Conservation (phyloP, 352 stramenopile species). For the Pythium biforme region DNA sequence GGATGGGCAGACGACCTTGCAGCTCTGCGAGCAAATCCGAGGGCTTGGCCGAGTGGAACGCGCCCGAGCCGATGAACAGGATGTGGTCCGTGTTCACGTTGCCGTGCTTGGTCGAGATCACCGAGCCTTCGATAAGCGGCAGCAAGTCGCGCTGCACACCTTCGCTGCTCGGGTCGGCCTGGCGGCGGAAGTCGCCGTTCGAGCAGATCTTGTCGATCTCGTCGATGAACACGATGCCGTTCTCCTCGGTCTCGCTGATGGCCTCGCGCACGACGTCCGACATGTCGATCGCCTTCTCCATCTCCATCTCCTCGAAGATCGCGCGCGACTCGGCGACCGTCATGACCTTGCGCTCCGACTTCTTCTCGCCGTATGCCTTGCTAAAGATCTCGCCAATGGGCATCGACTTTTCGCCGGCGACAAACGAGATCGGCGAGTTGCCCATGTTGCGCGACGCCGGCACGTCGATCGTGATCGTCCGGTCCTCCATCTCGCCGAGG, state of each 20-base stretch:
- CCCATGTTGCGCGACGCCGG: constrained; percentile 48
- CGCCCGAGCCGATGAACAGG: constrained; percentile 97
- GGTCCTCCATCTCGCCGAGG: constrained; percentile 78
- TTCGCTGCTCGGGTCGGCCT: constrained; percentile 96
- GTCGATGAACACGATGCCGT: constrained; percentile 99
- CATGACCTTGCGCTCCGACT: constrained; percentile 92
- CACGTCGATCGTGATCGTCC: constrained; percentile 77
- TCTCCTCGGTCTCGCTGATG: constrained; percentile 95
- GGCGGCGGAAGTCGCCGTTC: constrained; percentile 90
- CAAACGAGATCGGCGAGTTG: constrained; percentile 66
- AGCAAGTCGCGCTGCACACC: constrained; percentile 98
- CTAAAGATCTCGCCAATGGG: constrained; percentile 68
- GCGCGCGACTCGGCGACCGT: constrained; percentile 92
- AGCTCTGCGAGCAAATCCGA: constrained; percentile 98
- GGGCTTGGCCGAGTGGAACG: constrained; percentile 98
- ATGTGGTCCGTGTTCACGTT: constrained; percentile 99
- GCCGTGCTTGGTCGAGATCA: constrained; percentile 98
- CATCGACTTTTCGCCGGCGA: constrained; percentile 70
- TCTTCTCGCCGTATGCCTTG: constrained; percentile 78
- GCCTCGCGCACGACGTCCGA: constrained; percentile 84
- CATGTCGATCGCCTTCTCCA: constrained; percentile 94
- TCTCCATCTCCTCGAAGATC: constrained; percentile 95
- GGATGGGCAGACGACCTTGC: constrained; percentile 98
- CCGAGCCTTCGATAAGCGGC: constrained; percentile 97
- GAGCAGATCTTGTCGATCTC: constrained; percentile 99